Percentiles rank a stretch among this genome's conserved stretches.
Conservation (phyloP, 2,329 filamentous ascomycete genomes). For the Dactylellina parvicollis region DNA sequence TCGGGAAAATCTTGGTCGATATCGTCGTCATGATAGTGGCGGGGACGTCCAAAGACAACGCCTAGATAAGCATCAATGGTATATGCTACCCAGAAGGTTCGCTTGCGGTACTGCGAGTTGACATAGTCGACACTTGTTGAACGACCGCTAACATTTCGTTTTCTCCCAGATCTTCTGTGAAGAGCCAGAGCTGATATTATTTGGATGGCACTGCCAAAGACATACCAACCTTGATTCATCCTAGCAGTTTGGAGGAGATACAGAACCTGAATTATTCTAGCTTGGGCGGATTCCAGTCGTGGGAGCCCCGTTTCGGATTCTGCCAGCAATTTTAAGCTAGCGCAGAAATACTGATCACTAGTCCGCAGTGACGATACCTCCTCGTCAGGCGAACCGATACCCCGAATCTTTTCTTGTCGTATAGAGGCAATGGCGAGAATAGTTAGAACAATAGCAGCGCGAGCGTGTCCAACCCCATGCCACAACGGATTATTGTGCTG, state of each 20-base stretch:
- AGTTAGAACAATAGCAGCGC: constrained; percentile 65
- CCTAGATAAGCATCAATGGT: constrained; percentile 72
- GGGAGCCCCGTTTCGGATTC: constrained; percentile 67
- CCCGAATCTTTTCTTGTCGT: constrained; percentile 63
- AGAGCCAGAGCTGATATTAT: constrained; percentile 65
- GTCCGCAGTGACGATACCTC: constrained; percentile 57
- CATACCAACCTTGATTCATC: constrained; percentile 71
- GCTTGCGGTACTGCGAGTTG: constrained; percentile 66
- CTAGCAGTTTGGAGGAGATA: constrained; percentile 70
- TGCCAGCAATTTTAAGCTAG: constrained; percentile 62
- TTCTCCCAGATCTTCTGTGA: constrained; percentile 59
- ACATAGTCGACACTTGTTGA: constrained; percentile 62
- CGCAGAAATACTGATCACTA: constrained; percentile 64
- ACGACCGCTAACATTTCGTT: constrained; percentile 60
- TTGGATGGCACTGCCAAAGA: constrained; percentile 69
- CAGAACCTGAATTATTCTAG: constrained; percentile 68
- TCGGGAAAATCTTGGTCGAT: constrained; percentile 71
- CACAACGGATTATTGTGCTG: constrained; percentile 61
- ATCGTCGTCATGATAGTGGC: constrained; percentile 71
- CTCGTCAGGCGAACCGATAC: constrained; percentile 57
- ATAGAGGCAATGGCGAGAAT: constrained; percentile 65
- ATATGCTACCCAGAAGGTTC: constrained; percentile 73
- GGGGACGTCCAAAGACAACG: constrained; percentile 71
- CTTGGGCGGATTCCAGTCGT: constrained; percentile 69
- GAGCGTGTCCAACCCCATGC: constrained; percentile 62